These are phyloP conservation scores for Striga hermonthica DNA, from an alignment of 305 asterid species.

Conservation along the genomic window DNA sequence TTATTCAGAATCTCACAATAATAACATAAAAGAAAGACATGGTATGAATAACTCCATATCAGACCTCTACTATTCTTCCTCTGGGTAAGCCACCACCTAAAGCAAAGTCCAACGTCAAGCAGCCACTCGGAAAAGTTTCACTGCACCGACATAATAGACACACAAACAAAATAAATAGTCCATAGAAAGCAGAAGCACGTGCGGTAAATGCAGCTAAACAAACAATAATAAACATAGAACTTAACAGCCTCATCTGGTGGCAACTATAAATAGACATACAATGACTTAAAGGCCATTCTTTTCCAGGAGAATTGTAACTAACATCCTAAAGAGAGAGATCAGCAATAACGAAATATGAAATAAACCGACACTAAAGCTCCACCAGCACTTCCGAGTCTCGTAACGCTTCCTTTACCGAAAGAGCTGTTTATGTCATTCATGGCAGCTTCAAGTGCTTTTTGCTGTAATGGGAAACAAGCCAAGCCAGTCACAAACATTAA, in stretches of 20 bases:
- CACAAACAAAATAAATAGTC: background rate
- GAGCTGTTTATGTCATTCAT: conserved; percentile 95
- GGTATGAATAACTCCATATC: conserved; percentile 7
- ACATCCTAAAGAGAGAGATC: background rate
- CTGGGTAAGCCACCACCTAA: conserved; percentile 97
- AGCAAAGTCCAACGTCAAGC: conserved; percentile 91
- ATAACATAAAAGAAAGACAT: conserved; percentile 8
- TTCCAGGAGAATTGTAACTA: too few species aligned
- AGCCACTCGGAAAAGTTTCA: conserved; percentile 97
- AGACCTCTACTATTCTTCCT: conserved; percentile 98
- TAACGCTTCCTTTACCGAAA: conserved; percentile 96
- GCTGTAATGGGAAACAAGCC: conserved; percentile 45
- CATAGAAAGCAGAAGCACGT: background rate
- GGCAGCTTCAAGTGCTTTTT: conserved; percentile 93
- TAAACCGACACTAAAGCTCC: conserved; percentile 92
- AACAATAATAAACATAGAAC: too few species aligned
- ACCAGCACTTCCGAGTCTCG: conserved; percentile 95
- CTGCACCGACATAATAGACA: conserved; percentile 40
- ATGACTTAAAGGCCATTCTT: too few species aligned
- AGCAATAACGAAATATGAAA: conserved; percentile 15
- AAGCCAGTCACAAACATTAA: conserved; percentile 15
- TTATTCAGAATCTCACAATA: conserved; percentile 2
- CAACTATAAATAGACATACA: too few species aligned
- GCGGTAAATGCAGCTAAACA: too few species aligned
- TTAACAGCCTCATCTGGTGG: too few species aligned